Conservation (phyloP, 345 rosid genomes). For the Gossypium stocksii region DNA sequence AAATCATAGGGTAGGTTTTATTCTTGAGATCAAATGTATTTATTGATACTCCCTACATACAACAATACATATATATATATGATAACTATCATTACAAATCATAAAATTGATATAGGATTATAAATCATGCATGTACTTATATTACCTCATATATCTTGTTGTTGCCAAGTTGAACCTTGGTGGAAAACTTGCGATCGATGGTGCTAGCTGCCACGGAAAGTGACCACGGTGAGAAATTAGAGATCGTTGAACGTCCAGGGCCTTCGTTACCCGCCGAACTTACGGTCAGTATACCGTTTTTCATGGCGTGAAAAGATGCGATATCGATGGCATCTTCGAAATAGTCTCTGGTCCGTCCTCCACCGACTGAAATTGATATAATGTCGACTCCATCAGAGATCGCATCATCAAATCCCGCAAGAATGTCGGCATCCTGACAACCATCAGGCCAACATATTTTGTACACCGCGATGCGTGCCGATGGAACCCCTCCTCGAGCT, state of each 20-base stretch:
- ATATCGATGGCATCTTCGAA: constrained; percentile 17
- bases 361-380: constrained; percentile 26
- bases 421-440: background rate
- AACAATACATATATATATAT: background rate
- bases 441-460: background rate
- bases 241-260: background rate
- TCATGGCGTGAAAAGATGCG: constrained; percentile 34
- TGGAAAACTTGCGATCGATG: constrained; percentile 37
- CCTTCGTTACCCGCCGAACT: constrained; percentile 28
- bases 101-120: too few relatives aligned
- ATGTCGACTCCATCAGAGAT: constrained; percentile 30
- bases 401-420: constrained; percentile 29
- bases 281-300: constrained; percentile 28
- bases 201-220: constrained; percentile 43
- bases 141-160: background rate
- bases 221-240: constrained; percentile 34
- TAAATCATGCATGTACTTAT: too few relatives aligned
- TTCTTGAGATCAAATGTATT: constrained; percentile 13
- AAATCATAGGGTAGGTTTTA: constrained; percentile 5
- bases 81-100: too few relatives aligned
- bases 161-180: constrained; percentile 40
- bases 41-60: background rate
- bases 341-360: background rate
- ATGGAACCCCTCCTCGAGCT: constrained; percentile 28
- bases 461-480: background rate